Evolutionary conservation across 2,329 filamentous ascomycete species (phyloP), one percentile per base, ranked within the genome.

Genomic region (Bertia moriformis): DNA sequence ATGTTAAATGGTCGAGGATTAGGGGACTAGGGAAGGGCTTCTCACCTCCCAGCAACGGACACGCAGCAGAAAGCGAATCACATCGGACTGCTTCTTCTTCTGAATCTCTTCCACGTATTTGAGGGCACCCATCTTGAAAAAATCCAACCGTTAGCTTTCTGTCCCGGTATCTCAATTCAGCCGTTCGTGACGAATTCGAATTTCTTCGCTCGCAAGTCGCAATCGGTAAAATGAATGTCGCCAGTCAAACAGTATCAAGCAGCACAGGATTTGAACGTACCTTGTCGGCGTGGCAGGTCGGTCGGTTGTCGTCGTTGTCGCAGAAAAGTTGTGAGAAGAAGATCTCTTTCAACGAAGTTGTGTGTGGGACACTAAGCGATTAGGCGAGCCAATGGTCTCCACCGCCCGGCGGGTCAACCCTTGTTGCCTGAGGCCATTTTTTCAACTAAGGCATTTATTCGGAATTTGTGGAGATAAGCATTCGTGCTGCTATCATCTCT

Each of bases 31-130:
- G n/a, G n/a, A n/a, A n/a, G 32, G 32, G 15, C 10, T 55, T 59
- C 72, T 72, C 76, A 89, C 89, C 85, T 98, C 91, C 91, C 91
- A 98, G 88, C 91, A 98, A 73, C 91, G 88, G 65, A 94, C 87
- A 68, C 87, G 89, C 70, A 95, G 86, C 73, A 98, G 83, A 80
- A 98, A 98, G 75, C 88, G 88, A 75, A 96, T 85, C 64, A 98
- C 83, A 79, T 98, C 91, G 68, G 86, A 94, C 83, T 98, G 91
- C 87, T 98, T 98, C 86, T 94, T 95, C 87, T 98, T 96, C 71
- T 95, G 87, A 75, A 98, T 83, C 80, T 98, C 91, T 81, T 98
- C 93, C 73, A 98, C 86, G 77, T 94, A 98, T 76, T 98, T 98
- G 70, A 95, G 86, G 76, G 89, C 89, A 84, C 91, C 91, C 91